Conservation (phyloP, 345 rosid genomes). For the Raphanus raphanistrum region DNA sequence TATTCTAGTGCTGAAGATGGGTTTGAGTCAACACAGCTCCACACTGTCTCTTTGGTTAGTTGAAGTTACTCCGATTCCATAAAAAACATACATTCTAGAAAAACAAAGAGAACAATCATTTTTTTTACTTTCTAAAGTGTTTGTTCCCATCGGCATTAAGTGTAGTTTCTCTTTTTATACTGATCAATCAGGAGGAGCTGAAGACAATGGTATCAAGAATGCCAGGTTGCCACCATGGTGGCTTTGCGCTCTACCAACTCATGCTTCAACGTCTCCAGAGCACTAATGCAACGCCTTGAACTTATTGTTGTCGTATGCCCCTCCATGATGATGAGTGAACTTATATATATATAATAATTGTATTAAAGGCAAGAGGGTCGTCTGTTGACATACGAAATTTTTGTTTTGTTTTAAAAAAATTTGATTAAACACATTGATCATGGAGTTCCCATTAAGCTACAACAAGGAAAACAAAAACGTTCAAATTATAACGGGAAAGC, state of each 20-base stretch:
- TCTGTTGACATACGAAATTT: slow-evolving; percentile 5
- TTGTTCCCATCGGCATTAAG: background rate
- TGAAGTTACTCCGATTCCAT: background rate
- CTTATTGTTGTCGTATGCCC: too few relatives aligned
- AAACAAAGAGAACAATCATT: background rate
- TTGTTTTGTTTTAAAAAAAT: background rate
- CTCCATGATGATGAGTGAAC: slow-evolving; percentile 16
- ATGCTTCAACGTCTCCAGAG: slow-evolving; percentile 53
- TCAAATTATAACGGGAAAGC: background rate
- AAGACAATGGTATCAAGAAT: slow-evolving; percentile 64
- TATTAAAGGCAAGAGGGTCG: slow-evolving; percentile 6
- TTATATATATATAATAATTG: slow-evolving; percentile 16
- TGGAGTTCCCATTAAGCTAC: background rate
- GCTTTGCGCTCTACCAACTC: slow-evolving; percentile 71
- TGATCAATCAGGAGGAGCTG: slow-evolving; percentile 52
- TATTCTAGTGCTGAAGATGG: slow-evolving; percentile 81
- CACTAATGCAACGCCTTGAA: background rate
- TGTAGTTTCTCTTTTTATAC: background rate
- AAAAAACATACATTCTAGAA: background rate
- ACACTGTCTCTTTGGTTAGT: slow-evolving; percentile 70
- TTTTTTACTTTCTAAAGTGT: background rate
- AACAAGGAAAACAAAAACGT: background rate
- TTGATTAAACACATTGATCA: background rate
- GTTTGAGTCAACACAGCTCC: slow-evolving; percentile 81
- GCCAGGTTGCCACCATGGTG: slow-evolving; percentile 98